Evolutionary conservation across 2,329 filamentous ascomycete species (phyloP).

Genomic region (Phialophora expanda): DNA sequence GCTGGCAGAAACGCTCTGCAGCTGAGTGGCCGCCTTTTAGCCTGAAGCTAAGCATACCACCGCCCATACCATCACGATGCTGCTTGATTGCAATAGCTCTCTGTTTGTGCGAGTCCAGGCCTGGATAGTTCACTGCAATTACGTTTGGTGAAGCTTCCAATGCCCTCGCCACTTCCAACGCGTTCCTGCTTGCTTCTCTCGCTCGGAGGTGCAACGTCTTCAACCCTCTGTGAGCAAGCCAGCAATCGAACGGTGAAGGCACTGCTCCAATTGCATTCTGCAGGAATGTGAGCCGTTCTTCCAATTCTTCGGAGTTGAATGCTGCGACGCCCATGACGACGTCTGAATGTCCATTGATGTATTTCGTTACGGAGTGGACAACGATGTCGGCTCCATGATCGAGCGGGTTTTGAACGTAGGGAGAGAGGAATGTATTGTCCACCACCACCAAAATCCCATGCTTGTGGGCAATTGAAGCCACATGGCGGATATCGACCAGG

Average conservation of each 20-base stretch:
- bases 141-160: conserved; percentile 82
- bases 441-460: conserved; percentile 95
- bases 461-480: conserved; percentile 80
- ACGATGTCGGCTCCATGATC: conserved; percentile 96
- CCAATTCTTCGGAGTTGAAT: conserved; percentile 84
- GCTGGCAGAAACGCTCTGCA: conserved; percentile 89
- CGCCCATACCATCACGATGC: conserved; percentile 91
- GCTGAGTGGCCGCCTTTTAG: conserved; percentile 84
- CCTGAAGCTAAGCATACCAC: conserved; percentile 97
- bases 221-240: conserved; percentile 94
- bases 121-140: conserved; percentile 92
- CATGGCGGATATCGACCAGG: conserved; percentile 88
- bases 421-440: conserved; percentile 97
- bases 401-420: conserved; percentile 95
- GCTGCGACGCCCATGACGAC: conserved; percentile 97
- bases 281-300: conserved; percentile 80
- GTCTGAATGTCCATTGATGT: conserved; percentile 96
- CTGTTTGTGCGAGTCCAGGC: conserved; percentile 84
- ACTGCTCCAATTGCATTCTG: conserved; percentile 98
- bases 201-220: conserved; percentile 96
- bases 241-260: conserved; percentile 93
- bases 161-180: conserved; percentile 73
- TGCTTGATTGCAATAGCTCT: conserved; percentile 84
- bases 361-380: conserved; percentile 96
- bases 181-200: conserved; percentile 82